Evolutionary conservation across 129 eudicot species (phyloP).

Genomic region (Tagetes patula): DNA sequence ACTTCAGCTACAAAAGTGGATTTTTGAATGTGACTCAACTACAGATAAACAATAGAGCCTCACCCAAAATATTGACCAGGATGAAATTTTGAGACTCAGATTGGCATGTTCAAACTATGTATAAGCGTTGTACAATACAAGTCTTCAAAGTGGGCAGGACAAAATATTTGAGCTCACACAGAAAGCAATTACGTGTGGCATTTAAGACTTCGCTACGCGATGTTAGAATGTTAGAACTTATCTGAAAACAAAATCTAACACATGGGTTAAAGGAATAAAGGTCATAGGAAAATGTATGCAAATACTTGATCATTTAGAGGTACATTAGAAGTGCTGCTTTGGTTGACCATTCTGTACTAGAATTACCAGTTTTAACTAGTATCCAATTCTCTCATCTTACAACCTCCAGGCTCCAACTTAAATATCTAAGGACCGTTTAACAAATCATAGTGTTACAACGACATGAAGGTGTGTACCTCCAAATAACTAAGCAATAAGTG

Average conservation of each 20-base stretch:
- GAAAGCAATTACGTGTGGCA: background rate
- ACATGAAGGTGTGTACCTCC: background rate
- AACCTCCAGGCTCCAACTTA: background rate
- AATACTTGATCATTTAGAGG: background rate
- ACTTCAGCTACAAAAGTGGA: too few species aligned
- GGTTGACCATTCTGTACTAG: background rate
- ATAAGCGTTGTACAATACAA: background rate
- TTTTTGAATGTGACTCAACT: background rate
- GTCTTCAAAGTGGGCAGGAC: background rate
- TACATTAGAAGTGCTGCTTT: background rate
- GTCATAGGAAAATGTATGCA: background rate
- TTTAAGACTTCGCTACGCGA: background rate
- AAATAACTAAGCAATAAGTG: background rate
- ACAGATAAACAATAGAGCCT: background rate
- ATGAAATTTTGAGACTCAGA: background rate
- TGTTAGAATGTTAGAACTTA: background rate
- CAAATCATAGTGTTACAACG: background rate
- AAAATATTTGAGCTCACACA: background rate
- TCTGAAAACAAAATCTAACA: background rate
- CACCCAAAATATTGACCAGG: background rate
- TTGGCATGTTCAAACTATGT: background rate
- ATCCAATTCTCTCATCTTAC: background rate
- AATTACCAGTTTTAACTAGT: background rate
- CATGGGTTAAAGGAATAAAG: background rate
- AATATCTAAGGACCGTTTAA: background rate